A percentile compares a stretch with the other conserved stretches of the same genome.
phyloP scores from a whole-genome alignment of 2,329 filamentous ascomycete genomes.

The Clonostachys rosea region DNA sequence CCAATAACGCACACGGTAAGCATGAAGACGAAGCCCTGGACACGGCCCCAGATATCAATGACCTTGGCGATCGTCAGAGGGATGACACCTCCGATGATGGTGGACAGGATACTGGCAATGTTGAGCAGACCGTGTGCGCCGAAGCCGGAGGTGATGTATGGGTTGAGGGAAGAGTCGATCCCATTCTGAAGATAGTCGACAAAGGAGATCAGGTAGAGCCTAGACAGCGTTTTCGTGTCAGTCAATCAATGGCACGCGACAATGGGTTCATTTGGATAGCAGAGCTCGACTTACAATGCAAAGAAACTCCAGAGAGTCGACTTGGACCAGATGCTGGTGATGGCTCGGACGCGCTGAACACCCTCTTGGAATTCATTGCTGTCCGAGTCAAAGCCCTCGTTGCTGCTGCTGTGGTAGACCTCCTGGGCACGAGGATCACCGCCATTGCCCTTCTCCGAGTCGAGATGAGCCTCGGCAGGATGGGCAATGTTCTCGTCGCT shows the following conservation, averaged over 20 bases:
- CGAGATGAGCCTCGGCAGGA: too few relatives aligned
- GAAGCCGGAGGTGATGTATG: conserved; percentile 64
- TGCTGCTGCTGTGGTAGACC: too few relatives aligned
- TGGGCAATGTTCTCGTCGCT: too few relatives aligned
- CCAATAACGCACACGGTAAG: conserved; percentile 40
- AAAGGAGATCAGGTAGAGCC: conserved; percentile 32
- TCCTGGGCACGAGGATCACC: too few relatives aligned
- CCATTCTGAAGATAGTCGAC: conserved; percentile 26
- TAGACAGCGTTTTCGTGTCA: conserved; percentile 8
- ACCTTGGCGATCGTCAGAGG: conserved; percentile 39
- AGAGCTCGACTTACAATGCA: conserved; percentile 23
- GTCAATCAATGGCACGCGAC: too few relatives aligned
- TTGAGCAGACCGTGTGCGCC: conserved; percentile 61
- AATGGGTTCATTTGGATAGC: background rate
- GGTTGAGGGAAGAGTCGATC: conserved; percentile 44
- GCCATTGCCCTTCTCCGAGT: too few relatives aligned
- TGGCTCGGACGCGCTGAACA: conserved; percentile 30
- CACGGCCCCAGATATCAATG: conserved; percentile 43
- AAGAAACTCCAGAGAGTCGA: conserved; percentile 31
- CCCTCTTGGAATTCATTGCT: conserved; percentile 26
- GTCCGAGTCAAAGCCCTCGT: conserved; percentile 1
- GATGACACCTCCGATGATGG: conserved; percentile 29
- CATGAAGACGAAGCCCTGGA: conserved; percentile 36
- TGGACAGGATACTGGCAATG: conserved; percentile 58
- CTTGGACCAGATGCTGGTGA: conserved; percentile 30